Evolutionary conservation across 345 rosid genomes (phyloP).

Genomic region (Boechera stricta): DNA sequence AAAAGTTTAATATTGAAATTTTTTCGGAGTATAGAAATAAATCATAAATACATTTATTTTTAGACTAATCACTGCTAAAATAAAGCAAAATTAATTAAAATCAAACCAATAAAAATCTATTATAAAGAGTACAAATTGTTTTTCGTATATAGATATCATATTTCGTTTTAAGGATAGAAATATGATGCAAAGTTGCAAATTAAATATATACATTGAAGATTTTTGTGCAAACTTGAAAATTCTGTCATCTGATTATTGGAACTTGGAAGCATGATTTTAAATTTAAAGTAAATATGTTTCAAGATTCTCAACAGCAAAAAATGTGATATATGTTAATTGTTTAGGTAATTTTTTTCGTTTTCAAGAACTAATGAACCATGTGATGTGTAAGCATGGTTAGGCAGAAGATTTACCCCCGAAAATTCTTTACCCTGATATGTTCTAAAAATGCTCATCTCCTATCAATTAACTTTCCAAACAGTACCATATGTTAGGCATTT

Average conservation of each 20-base stretch:
- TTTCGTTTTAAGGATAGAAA: no score
- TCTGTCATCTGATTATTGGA: background rate
- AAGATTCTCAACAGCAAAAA: background rate
- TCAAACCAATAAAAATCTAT: background rate
- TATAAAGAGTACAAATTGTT: no score
- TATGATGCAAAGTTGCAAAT: no score
- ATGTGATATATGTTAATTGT: background rate
- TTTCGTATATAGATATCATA: no score
- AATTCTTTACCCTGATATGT: background rate
- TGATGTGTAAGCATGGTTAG: constrained; percentile 11
- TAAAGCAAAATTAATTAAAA: background rate
- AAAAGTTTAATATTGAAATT: background rate
- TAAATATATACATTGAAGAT: background rate
- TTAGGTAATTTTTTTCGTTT: background rate
- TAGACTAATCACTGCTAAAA: background rate
- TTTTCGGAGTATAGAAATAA: background rate
- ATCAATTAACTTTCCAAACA: background rate
- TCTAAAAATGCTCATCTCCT: background rate
- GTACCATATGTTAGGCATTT: background rate
- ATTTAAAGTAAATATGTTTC: background rate
- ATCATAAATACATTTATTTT: background rate
- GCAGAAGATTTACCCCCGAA: background rate
- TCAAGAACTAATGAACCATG: constrained; percentile 9
- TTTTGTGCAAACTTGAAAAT: background rate
- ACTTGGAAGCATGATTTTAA: no score